Conservation (phyloP, 768 basidiomycete genomes). For the Guyanaporus albipodus region DNA sequence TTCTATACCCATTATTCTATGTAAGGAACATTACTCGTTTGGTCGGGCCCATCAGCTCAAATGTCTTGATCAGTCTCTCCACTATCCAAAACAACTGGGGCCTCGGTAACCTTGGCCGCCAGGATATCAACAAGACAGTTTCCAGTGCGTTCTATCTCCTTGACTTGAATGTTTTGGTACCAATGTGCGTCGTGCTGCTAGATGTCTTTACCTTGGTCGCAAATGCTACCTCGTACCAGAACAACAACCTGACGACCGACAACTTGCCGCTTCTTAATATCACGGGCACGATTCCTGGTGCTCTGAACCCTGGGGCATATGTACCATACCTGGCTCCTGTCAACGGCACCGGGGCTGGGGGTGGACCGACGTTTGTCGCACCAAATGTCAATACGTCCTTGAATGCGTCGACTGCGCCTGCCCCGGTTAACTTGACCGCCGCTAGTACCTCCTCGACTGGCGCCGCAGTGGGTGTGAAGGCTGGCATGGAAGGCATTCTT, state of each 20-base stretch:
- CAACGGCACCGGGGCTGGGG: constrained; percentile 38
- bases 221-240: constrained; percentile 40
- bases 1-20: constrained; percentile 62
- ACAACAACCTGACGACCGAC: constrained; percentile 31
- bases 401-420: constrained; percentile 32
- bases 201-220: constrained; percentile 56
- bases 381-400: constrained; percentile 33
- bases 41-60: background rate
- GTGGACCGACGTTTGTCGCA: constrained; percentile 38
- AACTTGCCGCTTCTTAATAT: constrained; percentile 37
- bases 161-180: background rate
- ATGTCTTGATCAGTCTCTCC: constrained; percentile 31
- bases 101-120: constrained; percentile 55
- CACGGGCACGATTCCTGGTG: constrained; percentile 40
- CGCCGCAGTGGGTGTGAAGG: background rate
- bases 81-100: constrained; percentile 61
- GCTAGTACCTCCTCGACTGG: background rate
- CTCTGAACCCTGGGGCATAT: constrained; percentile 39
- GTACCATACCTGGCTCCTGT: constrained; percentile 44
- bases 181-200: constrained; percentile 4
- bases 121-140: constrained; percentile 47
- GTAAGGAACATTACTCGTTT: constrained; percentile 8
- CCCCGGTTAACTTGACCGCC: constrained; percentile 40
- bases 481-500: constrained; percentile 6
- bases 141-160: constrained; percentile 9